Conservation (phyloP, 2,329 filamentous ascomycete species). For the Aspergillus fischeri region DNA sequence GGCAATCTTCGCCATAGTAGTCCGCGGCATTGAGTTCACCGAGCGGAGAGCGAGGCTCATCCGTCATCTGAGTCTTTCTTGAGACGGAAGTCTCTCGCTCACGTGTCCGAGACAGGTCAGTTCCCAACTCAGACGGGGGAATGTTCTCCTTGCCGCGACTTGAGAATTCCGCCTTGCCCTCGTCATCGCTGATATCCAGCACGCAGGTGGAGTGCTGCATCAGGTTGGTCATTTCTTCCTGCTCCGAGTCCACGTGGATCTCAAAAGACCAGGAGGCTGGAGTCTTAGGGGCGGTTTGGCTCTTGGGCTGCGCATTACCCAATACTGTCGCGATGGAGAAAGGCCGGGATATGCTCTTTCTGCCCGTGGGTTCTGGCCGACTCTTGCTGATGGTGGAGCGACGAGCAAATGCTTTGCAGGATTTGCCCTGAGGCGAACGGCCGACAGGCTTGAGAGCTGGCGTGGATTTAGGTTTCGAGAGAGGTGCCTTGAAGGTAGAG, state of each 20-base stretch:
- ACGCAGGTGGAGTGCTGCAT: conserved; percentile 86
- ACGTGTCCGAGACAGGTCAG: conserved; percentile 51
- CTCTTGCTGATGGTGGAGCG: conserved; percentile 61
- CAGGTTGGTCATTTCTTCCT: conserved; percentile 86
- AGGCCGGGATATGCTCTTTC: conserved; percentile 49
- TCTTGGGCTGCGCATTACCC: conserved; percentile 50
- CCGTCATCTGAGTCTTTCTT: conserved; percentile 52
- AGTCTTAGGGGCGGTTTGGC: conserved; percentile 46
- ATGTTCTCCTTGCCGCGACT: conserved; percentile 88
- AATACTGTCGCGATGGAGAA: conserved; percentile 80
- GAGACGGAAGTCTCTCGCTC: too few relatives aligned
- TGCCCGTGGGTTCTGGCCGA: conserved; percentile 63
- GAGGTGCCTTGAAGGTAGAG: conserved; percentile 24
- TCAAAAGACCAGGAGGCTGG: conserved; percentile 72
- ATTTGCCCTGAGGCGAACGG: conserved; percentile 71
- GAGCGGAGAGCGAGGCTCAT: conserved; percentile 63
- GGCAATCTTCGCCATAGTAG: conserved; percentile 64
- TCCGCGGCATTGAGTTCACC: conserved; percentile 64
- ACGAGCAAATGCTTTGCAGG: conserved; percentile 64
- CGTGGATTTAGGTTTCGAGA: conserved; percentile 45
- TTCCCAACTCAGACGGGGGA: conserved; percentile 60
- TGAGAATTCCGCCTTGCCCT: conserved; percentile 52
- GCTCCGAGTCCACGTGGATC: conserved; percentile 86
- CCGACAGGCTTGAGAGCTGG: conserved; percentile 68
- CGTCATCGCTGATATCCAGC: conserved; percentile 85